Evolutionary conservation across 768 basidiomycete genomes (phyloP).

Genomic region (Psilocybe cubensis): DNA sequence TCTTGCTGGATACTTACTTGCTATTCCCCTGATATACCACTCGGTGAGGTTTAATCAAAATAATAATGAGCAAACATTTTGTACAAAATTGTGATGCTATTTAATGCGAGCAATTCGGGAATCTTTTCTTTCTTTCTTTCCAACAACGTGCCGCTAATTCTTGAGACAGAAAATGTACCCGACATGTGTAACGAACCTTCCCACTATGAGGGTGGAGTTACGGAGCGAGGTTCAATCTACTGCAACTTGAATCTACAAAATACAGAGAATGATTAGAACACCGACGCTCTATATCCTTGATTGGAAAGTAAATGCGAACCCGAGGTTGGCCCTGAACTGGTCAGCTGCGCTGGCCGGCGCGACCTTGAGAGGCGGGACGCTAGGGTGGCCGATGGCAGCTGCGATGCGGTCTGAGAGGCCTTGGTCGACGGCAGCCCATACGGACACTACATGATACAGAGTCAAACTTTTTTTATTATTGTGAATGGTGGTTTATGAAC

Average conservation of each 20-base stretch:
- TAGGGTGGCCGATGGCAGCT: constrained; percentile 64
- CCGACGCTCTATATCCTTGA: constrained; percentile 9
- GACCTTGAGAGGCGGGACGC: constrained; percentile 61
- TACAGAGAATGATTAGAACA: neutral
- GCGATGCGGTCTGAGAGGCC: constrained; percentile 77
- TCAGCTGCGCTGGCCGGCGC: constrained; percentile 63
- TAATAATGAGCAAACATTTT: too few relatives aligned
- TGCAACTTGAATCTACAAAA: constrained; percentile 14
- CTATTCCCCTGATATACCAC: too few relatives aligned
- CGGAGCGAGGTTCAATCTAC: neutral
- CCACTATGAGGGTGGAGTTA: neutral
- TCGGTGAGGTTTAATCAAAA: too few relatives aligned
- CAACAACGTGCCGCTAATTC: too few relatives aligned
- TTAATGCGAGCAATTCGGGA: too few relatives aligned
- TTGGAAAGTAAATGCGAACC: constrained; percentile 25
- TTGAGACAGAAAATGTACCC: too few relatives aligned
- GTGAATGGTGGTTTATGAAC: constrained; percentile 33
- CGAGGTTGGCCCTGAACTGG: constrained; percentile 51
- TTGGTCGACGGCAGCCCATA: constrained; percentile 82
- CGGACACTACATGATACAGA: constrained; percentile 54
- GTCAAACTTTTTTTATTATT: neutral
- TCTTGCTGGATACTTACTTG: neutral
- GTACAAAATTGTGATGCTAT: too few relatives aligned
- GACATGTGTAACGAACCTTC: neutral
- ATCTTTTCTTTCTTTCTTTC: too few relatives aligned